phyloP scores from a whole-genome alignment of 1,139 yeast species.

The Meyerozyma elateridarum region DNA sequence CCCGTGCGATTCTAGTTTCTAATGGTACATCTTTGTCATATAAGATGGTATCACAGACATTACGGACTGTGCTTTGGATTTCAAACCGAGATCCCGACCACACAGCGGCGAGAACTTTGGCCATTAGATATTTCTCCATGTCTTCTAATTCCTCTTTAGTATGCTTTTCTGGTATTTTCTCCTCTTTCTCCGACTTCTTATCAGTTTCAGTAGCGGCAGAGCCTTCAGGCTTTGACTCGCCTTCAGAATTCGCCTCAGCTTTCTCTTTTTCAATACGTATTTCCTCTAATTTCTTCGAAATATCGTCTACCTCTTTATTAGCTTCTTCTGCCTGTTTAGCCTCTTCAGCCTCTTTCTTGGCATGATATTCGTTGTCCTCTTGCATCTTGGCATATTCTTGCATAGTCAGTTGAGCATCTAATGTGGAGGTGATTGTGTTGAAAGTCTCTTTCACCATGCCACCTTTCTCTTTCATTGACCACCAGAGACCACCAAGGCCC shows the following conservation, averaged over 20 bases:
- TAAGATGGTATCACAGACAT: slow-evolving; percentile 76
- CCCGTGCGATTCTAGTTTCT: slow-evolving; percentile 63
- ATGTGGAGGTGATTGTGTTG: slow-evolving; percentile 76
- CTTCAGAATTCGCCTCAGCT: slow-evolving; percentile 7
- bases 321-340: slow-evolving; percentile 34
- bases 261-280: not conserved
- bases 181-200: slow-evolving; percentile 13
- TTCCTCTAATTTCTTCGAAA: slow-evolving; percentile 5
- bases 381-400: slow-evolving; percentile 74
- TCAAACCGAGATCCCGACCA: slow-evolving; percentile 94
- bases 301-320: slow-evolving; percentile 31
- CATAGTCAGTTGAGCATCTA: slow-evolving; percentile 88
- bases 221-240: slow-evolving; percentile 3
- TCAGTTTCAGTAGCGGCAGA: slow-evolving; percentile 2
- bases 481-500: slow-evolving; percentile 82
- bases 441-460: slow-evolving; percentile 81
- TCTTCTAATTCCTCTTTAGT: slow-evolving; percentile 80
- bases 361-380: slow-evolving; percentile 51
- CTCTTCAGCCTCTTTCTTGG: slow-evolving; percentile 33
- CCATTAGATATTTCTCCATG: slow-evolving; percentile 80
- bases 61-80: slow-evolving; percentile 81
- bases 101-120: slow-evolving; percentile 90
- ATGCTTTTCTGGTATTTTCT: slow-evolving; percentile 45
- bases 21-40: slow-evolving; percentile 56
- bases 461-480: slow-evolving; percentile 82